Conservation (phyloP, 805 yeast species). For the Lipomyces lipofer region DNA sequence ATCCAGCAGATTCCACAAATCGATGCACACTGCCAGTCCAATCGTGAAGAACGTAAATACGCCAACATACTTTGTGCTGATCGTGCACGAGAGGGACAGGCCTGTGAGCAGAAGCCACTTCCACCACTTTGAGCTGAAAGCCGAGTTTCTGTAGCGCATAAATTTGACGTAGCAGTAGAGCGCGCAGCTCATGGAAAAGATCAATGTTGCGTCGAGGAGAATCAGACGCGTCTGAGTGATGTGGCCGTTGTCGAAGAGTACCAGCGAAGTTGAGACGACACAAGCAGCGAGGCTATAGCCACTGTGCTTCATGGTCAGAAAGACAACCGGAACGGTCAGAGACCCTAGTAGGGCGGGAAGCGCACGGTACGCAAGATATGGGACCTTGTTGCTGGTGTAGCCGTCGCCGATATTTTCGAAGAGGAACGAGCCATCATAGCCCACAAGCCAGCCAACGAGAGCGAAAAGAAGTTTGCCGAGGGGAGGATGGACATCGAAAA, state of each 20-base stretch:
- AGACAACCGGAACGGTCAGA: constrained; percentile 78
- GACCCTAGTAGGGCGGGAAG: constrained; percentile 81
- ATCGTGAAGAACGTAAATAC: constrained; percentile 84
- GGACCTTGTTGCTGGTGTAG: constrained; percentile 76
- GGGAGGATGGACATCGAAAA: constrained; percentile 97
- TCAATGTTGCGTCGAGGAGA: constrained; percentile 84
- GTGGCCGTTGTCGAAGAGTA: constrained; percentile 87
- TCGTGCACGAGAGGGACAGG: constrained; percentile 80
- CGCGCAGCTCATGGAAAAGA: constrained; percentile 78
- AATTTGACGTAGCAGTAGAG: constrained; percentile 78
- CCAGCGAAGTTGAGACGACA: constrained; percentile 70
- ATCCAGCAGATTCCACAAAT: constrained; percentile 86
- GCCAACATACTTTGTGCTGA: constrained; percentile 95
- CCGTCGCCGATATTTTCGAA: constrained; percentile 86
- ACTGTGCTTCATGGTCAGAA: constrained; percentile 80
- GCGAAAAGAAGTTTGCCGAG: constrained; percentile 94
- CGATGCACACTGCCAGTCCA: constrained; percentile 82
- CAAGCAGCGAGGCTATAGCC: constrained; percentile 78
- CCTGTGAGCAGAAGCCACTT: constrained; percentile 85
- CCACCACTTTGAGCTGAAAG: constrained; percentile 81
- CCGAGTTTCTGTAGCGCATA: constrained; percentile 62
- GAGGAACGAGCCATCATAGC: constrained; percentile 89
- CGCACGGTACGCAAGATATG: constrained; percentile 79
- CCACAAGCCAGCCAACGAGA: constrained; percentile 80
- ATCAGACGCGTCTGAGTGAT: constrained; percentile 88